Evolutionary conservation across 768 basidiomycete genomes (phyloP), one percentile per base, ranked within the genome.

Genomic region (Leccinum olivaceopallidum): DNA sequence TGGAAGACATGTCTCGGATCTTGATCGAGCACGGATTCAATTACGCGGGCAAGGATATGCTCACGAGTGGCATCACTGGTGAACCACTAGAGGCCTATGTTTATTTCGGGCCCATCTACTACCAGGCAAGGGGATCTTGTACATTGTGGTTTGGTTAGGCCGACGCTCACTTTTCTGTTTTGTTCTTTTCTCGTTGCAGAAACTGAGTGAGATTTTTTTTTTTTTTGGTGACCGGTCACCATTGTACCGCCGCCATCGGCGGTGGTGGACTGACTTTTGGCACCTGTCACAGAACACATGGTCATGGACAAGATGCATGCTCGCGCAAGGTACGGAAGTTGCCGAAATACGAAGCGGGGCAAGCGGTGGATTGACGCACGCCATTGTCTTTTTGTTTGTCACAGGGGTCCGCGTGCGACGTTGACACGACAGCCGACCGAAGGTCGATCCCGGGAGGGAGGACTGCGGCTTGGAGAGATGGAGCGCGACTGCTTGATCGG

Each of bases 251-350:
- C 44, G 34, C 13, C 14, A 16, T 14, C 56, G 51, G 22, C 53
- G 54, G 56, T 6, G 54, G 39, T 44, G 54, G 42, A 58, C 53
- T 65, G n/a, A 67, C 64, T 58, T 47, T 67, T 56, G 22, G 60
- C 64, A 61, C 57, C 24, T 60, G 24, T 42, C 54, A 44, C 65
- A 91, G 88, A 95, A 80, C 95, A 96, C 78, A 98, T 98, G 96
- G 96, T 98, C 55, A 91, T 98, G 89, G 97, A 99, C 82, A 99
- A 99, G 81, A 99, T 99, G 97, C 97, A 99, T 68, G 97, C 97
- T 65, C 89, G 97, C 60, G 95, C 97, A 55, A 89, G 94, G 93
- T 89, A 73, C 67, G 81, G 39, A 28, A 26, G 44, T 34, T 55
- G 50, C 56, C 60, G 63, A 65, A 55, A 56, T 12, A 65, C 61